Evolutionary conservation across 805 yeast genomes (phyloP), one percentile per base, ranked within the genome.

Genomic region (Pichia scutulata): DNA sequence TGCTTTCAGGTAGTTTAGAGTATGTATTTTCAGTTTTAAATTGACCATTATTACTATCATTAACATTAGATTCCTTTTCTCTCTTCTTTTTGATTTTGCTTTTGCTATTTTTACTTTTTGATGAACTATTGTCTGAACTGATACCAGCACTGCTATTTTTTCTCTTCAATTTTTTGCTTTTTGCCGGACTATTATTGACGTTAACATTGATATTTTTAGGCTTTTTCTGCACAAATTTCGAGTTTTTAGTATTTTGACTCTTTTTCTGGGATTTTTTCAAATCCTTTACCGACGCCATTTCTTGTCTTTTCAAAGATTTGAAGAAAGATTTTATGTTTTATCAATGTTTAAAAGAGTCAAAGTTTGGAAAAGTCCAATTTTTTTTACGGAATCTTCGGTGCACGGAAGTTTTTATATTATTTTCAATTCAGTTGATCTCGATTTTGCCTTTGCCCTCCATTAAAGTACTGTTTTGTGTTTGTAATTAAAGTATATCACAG

Each of bases 201-300:
- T 16, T 33, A n/a, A 33, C 37, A n/a, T 33, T 33, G 2, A 33
- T 33, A 7, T 33, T 33, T 33, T 33, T 33, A 2, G 5, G 37
- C n/a, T 33, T 33, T n/a, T 33, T 16, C n/a, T 16, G 37, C 10
- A 33, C 19, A 16, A 12, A 16, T n/a, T 33, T 33, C 37, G n/a
- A 33, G 7, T 18, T 43, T 21, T 52, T 51, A 12, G 42, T 43
- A 23, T 49, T 48, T 19, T 51, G 47, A 10, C 49, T 48, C 6
- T 46, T 52, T 25, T 49, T 43, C 22, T 21, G 18, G 14, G 50
- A 18, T 19, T 33, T 33, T 19, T 7, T 33, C n/a, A 19, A 16
- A 33, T 33, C 37, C 19, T 33, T 18, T 33, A 16, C 19, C 8
- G 37, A 16, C 4, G 37, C 37, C 37, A 33, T 33, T n/a, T 33